Evolutionary conservation across 2,329 filamentous ascomycete genomes (phyloP).

Genomic region (Fonsecaea pugnacius): DNA sequence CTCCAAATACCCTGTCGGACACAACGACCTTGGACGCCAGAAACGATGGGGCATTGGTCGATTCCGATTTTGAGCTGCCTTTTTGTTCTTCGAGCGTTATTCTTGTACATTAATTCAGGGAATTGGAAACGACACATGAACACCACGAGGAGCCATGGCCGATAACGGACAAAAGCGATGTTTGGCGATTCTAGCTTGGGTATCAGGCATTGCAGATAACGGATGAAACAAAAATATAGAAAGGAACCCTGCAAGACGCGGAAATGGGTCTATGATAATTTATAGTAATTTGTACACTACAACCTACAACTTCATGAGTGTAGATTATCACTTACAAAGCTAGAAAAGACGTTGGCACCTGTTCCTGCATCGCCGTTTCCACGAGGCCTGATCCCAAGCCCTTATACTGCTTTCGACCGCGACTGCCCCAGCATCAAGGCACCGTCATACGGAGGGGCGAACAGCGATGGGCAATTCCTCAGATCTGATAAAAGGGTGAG

Average conservation of each 20-base stretch:
- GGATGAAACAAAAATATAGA: too few species aligned
- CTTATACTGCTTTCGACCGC: not conserved
- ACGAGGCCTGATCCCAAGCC: not conserved
- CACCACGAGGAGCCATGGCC: not conserved
- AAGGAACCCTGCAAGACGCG: not conserved
- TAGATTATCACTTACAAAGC: too few species aligned
- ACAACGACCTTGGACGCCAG: conserved; percentile 20
- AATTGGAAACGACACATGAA: not conserved
- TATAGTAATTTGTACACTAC: too few species aligned
- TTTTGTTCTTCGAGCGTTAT: not conserved
- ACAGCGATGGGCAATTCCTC: too few species aligned
- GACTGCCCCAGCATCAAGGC: too few species aligned
- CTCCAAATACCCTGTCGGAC: conserved; percentile 9
- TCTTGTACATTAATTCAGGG: not conserved
- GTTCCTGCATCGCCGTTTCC: too few species aligned
- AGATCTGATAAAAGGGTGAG: too few species aligned
- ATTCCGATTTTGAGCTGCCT: conserved; percentile 15
- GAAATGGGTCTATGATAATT: too few species aligned
- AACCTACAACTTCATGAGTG: too few species aligned
- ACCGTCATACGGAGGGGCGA: too few species aligned
- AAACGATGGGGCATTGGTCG: conserved; percentile 26
- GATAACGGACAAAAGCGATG: not conserved
- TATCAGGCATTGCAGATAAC: not conserved
- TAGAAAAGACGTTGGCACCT: too few species aligned
- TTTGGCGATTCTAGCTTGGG: not conserved